Conservation (phyloP, 2,329 filamentous ascomycete genomes). For the Waltergamsia citrina region DNA sequence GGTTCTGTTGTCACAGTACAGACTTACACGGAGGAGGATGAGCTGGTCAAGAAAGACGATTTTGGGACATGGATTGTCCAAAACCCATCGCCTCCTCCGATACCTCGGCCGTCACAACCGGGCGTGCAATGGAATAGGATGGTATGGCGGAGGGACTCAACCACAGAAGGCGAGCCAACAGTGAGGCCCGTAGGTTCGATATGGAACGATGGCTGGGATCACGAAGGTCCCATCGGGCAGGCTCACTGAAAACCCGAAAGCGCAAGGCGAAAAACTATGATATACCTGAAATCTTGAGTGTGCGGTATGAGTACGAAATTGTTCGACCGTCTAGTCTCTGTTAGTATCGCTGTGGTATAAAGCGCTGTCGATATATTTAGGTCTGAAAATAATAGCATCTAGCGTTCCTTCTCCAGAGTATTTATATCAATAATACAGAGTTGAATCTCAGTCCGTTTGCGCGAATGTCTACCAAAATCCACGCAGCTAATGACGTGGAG, state of each 20-base stretch:
- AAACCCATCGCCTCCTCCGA: not conserved
- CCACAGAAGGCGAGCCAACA: not conserved
- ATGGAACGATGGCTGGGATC: not conserved
- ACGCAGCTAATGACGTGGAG: no score
- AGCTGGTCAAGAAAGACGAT: conserved; percentile 8
- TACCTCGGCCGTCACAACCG: not conserved
- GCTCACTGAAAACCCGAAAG: not conserved
- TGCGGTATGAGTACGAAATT: no score
- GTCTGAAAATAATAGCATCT: conserved; percentile 1
- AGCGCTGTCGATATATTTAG: no score
- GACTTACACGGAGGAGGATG: conserved; percentile 9
- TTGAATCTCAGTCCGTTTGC: no score
- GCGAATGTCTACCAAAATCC: no score
- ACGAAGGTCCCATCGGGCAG: conserved; percentile 1
- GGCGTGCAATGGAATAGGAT: not conserved
- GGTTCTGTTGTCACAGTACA: conserved; percentile 11
- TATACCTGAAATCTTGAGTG: no score
- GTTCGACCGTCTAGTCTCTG: not conserved
- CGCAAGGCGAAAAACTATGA: no score
- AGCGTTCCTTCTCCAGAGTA: not conserved
- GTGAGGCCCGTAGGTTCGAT: not conserved
- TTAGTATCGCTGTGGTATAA: not conserved
- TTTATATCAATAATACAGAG: no score
- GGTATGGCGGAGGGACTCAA: not conserved
- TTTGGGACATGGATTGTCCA: not conserved